Evolutionary conservation across 352 stramenopile species (phyloP), one percentile per base, ranked within the genome.

Genomic region (Globisporangium viniferum): DNA sequence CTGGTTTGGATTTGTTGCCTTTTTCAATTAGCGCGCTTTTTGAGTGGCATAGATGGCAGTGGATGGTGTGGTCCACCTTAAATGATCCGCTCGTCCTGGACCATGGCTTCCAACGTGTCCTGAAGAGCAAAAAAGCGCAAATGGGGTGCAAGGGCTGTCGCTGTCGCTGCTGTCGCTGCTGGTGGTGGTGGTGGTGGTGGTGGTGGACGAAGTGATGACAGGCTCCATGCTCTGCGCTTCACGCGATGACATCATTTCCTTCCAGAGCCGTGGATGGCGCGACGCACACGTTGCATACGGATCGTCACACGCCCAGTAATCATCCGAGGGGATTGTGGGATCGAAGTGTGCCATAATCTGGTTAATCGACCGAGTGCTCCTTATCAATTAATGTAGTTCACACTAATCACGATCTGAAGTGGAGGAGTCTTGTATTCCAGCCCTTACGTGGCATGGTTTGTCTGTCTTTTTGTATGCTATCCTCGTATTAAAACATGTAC

Each of bases 1-100:
- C 31, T 33, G 31, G 31, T 33, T 33, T 33, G 31, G 31, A 33
- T 5, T 33, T 39, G 54, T 59, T 59, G 29, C 54, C 54, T 36
- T 59, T 54, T 54, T 24, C 48, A 20, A 27, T 22, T 54, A 7
- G 48, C 27, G 33, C 20, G 48, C 36, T 60, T 63, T 36, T 63
- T 36, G 22, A 48, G 58, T 24, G n/a, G 58, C 12, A 36, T 33
- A 33, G 5, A 33, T 33, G 31, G 3, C 31, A 5, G 31, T 33
- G 31, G 4, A 7, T 53, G 22, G 20, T 14, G 58, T 63, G 36
- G 58, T 35, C 58, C 58, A 63, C 58, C 22, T 53, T 63, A 53
- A 63, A 27, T 53, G 24, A 51, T 18, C 20, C 20, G 9, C 27
- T 59, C 27, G 29, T 39, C 10, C 3, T 58, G 22, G 24, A 49